Evolutionary conservation across 2,329 filamentous ascomycete species (phyloP).

Genomic region (Nigrospora oryzae): DNA sequence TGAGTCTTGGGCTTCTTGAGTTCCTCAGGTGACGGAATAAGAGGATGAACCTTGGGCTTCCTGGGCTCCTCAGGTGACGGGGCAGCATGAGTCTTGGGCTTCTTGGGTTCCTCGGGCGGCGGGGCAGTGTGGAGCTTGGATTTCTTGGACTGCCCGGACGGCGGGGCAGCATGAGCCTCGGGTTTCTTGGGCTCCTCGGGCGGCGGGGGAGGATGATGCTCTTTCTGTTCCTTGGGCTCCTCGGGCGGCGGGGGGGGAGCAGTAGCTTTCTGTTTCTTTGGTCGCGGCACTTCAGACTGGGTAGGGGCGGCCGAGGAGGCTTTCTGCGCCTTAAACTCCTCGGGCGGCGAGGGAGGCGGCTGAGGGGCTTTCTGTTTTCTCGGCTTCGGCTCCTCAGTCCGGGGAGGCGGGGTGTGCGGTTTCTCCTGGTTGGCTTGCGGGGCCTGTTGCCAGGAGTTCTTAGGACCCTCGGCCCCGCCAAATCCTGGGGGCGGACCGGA

Average conservation of each 20-base stretch:
- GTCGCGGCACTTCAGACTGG: neutral
- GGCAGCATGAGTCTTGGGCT: neutral
- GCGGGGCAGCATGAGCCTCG: neutral
- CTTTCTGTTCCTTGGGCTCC: neutral
- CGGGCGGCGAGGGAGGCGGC: neutral
- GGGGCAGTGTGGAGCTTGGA: neutral
- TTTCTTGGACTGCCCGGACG: neutral
- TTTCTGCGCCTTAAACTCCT: neutral
- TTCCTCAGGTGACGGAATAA: neutral
- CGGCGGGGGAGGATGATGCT: neutral
- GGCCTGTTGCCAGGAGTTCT: conserved; percentile 5
- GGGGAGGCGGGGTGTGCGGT: conserved; percentile 8
- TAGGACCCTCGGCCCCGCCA: conserved; percentile 19
- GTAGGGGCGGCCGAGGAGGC: neutral
- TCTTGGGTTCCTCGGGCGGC: neutral
- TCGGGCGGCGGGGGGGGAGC: neutral
- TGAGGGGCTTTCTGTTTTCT: conserved; percentile 1
- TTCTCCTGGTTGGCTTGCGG: conserved; percentile 12
- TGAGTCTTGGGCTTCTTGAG: neutral
- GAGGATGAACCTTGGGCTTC: conserved; percentile 2
- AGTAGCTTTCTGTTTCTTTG: neutral
- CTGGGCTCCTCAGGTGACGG: neutral
- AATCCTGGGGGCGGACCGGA: conserved; percentile 13
- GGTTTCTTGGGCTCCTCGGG: neutral
- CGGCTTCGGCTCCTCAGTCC: conserved; percentile 12